Conservation (phyloP, 768 basidiomycete genomes). For the Tulasnella sp. region DNA sequence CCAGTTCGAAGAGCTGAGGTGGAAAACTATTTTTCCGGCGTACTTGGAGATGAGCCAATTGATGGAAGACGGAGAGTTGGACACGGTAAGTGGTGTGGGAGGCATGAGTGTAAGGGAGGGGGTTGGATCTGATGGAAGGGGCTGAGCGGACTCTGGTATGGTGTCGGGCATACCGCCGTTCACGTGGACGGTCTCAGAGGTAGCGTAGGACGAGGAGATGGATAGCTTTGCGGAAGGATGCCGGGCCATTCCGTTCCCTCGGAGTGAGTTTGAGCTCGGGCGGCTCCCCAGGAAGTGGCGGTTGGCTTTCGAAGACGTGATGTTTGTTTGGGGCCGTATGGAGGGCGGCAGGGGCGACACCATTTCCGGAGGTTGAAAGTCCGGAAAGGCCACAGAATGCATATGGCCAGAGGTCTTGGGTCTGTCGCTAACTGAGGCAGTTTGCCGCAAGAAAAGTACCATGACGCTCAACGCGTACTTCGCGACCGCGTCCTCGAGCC, state of each 20-base stretch:
- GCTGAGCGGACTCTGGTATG: not conserved
- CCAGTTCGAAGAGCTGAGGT: slow-evolving; percentile 85
- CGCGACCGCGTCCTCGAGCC: slow-evolving; percentile 71
- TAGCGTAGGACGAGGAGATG: not conserved
- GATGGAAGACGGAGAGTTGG: slow-evolving; percentile 15
- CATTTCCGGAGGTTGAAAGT: slow-evolving; percentile 49
- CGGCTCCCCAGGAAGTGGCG: not conserved
- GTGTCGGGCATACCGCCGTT: not conserved
- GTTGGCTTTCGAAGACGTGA: not conserved
- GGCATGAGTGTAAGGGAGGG: slow-evolving; percentile 14
- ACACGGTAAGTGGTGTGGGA: not conserved
- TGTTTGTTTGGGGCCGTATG: slow-evolving; percentile 19
- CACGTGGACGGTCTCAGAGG: not conserved
- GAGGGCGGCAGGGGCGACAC: slow-evolving; percentile 28
- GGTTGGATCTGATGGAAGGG: not conserved
- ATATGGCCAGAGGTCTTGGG: slow-evolving; percentile 49
- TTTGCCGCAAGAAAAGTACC: slow-evolving; percentile 69
- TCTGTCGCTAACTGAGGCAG: slow-evolving; percentile 41
- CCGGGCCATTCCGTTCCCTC: not conserved
- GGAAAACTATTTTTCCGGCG: slow-evolving; percentile 69
- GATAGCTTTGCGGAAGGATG: not conserved
- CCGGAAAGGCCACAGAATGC: slow-evolving; percentile 55
- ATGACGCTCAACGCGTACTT: slow-evolving; percentile 72
- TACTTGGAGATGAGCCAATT: slow-evolving; percentile 17
- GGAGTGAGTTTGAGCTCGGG: not conserved